These are phyloP conservation scores for Nasturtium officinale DNA, from an alignment of 345 rosid species.

Conservation along the genomic window DNA sequence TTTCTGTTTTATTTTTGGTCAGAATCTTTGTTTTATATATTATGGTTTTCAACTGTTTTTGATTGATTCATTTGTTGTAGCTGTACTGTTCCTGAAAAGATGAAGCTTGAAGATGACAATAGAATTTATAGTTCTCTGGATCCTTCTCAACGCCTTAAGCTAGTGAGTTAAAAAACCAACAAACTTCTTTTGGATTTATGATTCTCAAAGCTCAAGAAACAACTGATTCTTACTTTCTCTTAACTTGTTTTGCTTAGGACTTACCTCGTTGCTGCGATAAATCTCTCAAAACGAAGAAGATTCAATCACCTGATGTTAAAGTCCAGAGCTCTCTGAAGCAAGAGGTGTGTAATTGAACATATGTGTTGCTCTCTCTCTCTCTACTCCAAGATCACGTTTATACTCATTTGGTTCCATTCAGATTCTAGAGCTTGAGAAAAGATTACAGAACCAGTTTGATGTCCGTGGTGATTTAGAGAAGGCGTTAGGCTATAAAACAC, in stretches of 20 bases:
- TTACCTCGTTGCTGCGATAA: conserved; percentile 51
- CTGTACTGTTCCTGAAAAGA: conserved; percentile 77
- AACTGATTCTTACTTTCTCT: background rate
- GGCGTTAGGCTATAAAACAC: conserved; percentile 73
- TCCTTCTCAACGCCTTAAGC: conserved; percentile 59
- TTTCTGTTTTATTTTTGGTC: conserved; percentile 19
- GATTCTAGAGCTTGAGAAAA: conserved; percentile 89
- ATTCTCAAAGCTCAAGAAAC: background rate
- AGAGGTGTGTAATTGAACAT: conserved; percentile 60
- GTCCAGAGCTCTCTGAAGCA: conserved; percentile 68
- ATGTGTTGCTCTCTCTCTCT: background rate
- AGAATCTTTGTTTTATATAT: conserved; percentile 31
- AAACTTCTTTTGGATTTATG: conserved; percentile 4
- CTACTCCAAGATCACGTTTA: background rate
- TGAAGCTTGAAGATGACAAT: conserved; percentile 52
- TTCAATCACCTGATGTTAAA: conserved; percentile 48
- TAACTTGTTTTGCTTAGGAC: conserved; percentile 49
- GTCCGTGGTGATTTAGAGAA: conserved; percentile 80
- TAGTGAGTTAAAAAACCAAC: conserved; percentile 48
- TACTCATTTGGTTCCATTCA: conserved; percentile 40
- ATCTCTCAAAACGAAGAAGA: conserved; percentile 51
- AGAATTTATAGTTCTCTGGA: conserved; percentile 44
- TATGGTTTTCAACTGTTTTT: conserved; percentile 27
- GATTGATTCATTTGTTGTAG: conserved; percentile 36
- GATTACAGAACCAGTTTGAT: conserved; percentile 79